A percentile compares a stretch with the other conserved stretches of the same genome.
Evolutionary conservation across 768 basidiomycete genomes (phyloP).

Genomic region (Cystofilobasidium bisporidii): DNA sequence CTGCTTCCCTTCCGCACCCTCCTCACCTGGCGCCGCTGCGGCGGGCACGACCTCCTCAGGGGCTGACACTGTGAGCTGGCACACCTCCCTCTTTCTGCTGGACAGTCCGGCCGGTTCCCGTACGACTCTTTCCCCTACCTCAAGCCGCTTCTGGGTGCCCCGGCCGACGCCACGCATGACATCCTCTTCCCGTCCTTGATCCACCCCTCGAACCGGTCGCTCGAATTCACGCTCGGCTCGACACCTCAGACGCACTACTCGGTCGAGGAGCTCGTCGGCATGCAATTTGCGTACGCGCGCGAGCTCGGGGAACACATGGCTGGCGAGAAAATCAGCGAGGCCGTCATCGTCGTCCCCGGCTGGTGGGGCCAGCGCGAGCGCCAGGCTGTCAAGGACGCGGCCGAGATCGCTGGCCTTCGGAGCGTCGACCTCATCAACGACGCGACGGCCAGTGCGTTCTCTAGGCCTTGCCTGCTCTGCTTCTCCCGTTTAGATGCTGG

Average conservation of each 20-base stretch:
- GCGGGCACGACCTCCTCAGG: too few relatives aligned
- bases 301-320: constrained; percentile 65
- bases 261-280: constrained; percentile 82
- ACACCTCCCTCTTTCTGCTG: background rate
- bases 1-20: too few relatives aligned
- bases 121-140: constrained; percentile 72
- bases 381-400: constrained; percentile 80
- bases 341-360: constrained; percentile 79
- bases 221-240: constrained; percentile 44
- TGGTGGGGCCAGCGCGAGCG: constrained; percentile 86
- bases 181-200: constrained; percentile 38
- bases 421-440: constrained; percentile 81
- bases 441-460: constrained; percentile 55
- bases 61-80: constrained; percentile 8
- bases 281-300: constrained; percentile 86
- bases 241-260: constrained; percentile 51
- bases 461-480: too few relatives aligned
- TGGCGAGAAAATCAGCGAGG: constrained; percentile 69
- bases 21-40: background rate
- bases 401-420: constrained; percentile 79
- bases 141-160: constrained; percentile 64
- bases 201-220: constrained; percentile 45
- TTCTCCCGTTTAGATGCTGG: background rate
- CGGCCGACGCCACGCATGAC: constrained; percentile 24
- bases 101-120: constrained; percentile 83